Conservation (phyloP, 805 yeast species). For the Metschnikowia sp. region DNA sequence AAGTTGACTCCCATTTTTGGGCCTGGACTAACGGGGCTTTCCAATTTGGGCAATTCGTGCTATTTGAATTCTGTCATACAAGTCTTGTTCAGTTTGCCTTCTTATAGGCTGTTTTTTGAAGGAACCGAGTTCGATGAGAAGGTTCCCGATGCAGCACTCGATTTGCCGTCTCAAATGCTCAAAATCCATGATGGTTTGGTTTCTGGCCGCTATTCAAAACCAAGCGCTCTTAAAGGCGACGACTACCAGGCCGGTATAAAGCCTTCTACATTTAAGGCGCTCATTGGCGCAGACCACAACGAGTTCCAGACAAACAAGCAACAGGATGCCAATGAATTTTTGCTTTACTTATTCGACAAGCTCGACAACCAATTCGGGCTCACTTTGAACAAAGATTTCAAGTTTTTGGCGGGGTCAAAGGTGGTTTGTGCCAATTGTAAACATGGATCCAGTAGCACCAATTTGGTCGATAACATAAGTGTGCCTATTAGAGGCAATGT, state of each 20-base stretch:
- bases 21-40: conserved; percentile 73
- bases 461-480: conserved; percentile 61
- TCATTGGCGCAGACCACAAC: conserved; percentile 72
- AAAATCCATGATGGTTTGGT: conserved; percentile 77
- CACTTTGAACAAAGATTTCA: conserved; percentile 55
- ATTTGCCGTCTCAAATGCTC: conserved; percentile 69
- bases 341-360: conserved; percentile 61
- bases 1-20: conserved; percentile 68
- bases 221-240: conserved; percentile 41
- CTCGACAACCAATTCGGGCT: conserved; percentile 47
- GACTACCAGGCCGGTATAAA: conserved; percentile 72
- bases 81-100: conserved; percentile 49
- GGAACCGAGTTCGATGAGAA: conserved; percentile 27
- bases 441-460: conserved; percentile 54
- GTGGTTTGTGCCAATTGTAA: conserved; percentile 56
- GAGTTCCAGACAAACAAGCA: conserved; percentile 87
- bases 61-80: conserved; percentile 83
- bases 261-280: conserved; percentile 70
- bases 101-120: conserved; percentile 40
- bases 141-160: conserved; percentile 52
- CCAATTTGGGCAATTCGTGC: conserved; percentile 91
- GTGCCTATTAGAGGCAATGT: conserved; percentile 52
- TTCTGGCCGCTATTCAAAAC: conserved; percentile 70
- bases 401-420: conserved; percentile 63
- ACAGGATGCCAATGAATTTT: conserved; percentile 93